phyloP scores from a whole-genome alignment of 208 protist species.

The Leishmania mexicana region DNA sequence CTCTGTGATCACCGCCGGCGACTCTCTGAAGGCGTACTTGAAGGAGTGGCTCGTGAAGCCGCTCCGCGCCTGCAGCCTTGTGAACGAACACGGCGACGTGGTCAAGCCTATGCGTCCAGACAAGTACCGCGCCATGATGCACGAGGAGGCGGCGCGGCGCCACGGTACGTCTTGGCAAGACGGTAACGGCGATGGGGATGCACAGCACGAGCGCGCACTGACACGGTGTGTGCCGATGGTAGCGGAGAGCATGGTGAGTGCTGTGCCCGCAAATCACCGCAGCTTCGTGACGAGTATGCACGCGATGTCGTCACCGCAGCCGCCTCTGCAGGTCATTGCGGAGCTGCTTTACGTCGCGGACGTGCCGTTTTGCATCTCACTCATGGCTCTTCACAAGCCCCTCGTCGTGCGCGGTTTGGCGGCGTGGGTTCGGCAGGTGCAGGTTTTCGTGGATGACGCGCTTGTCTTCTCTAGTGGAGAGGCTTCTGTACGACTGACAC shows the following conservation, averaged over 20 bases:
- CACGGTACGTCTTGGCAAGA: background rate
- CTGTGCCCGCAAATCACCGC: conserved; percentile 16
- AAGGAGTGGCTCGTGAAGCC: conserved; percentile 65
- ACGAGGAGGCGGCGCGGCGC: conserved; percentile 5
- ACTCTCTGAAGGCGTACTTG: conserved; percentile 53
- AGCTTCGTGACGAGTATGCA: background rate
- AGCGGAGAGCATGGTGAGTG: conserved; percentile 29
- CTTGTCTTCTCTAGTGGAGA: conserved; percentile 69
- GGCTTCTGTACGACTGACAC: conserved; percentile 25
- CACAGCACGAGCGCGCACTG: conserved; percentile 3
- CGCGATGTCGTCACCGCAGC: background rate
- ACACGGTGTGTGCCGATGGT: conserved; percentile 28
- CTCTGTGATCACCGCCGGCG: conserved; percentile 12
- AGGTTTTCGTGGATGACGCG: conserved; percentile 62
- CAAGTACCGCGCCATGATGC: conserved; percentile 4
- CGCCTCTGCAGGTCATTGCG: conserved; percentile 40
- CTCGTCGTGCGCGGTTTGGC: conserved; percentile 43
- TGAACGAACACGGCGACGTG: conserved; percentile 52
- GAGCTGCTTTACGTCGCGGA: conserved; percentile 72
- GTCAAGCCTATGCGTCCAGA: conserved; percentile 2
- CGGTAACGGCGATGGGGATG: conserved; percentile 18
- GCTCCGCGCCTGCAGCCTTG: conserved; percentile 44
- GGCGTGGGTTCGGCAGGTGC: conserved; percentile 58
- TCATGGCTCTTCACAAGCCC: conserved; percentile 42
- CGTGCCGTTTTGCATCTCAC: conserved; percentile 57